Conservation (phyloP, 2,329 filamentous ascomycete genomes). For the Aspergillus neotritici region DNA sequence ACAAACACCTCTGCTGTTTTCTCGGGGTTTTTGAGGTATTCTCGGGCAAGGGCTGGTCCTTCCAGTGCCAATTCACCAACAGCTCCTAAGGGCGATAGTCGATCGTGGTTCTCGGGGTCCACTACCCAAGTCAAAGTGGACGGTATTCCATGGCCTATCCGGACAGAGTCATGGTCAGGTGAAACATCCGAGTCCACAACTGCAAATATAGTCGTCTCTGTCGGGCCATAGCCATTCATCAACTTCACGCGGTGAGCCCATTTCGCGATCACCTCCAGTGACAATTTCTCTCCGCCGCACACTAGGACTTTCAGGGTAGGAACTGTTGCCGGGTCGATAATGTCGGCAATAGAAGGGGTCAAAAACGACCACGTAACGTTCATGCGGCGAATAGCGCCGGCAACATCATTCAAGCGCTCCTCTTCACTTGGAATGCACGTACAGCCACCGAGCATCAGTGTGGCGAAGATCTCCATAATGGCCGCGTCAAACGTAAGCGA, state of each 20-base stretch:
- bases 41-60: slow-evolving; percentile 35
- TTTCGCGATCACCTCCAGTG: slow-evolving; percentile 60
- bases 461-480: slow-evolving; percentile 36
- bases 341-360: slow-evolving; percentile 42
- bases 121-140: slow-evolving; percentile 29
- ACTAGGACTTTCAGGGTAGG: slow-evolving; percentile 41
- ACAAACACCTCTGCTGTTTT: slow-evolving; percentile 29
- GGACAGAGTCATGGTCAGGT: slow-evolving; percentile 16
- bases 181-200: slow-evolving; percentile 25
- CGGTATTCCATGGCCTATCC: slow-evolving; percentile 19
- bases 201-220: slow-evolving; percentile 32
- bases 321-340: slow-evolving; percentile 36
- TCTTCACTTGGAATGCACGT: slow-evolving; percentile 45
- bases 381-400: slow-evolving; percentile 45
- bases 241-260: slow-evolving; percentile 54
- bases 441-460: slow-evolving; percentile 40
- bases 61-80: slow-evolving; percentile 33
- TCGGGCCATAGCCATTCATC: slow-evolving; percentile 36
- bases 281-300: slow-evolving; percentile 57
- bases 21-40: slow-evolving; percentile 34
- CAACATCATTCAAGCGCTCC: slow-evolving; percentile 45
- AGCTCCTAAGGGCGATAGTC: slow-evolving; percentile 33
- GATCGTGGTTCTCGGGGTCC: slow-evolving; percentile 26
- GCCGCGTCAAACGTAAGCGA: slow-evolving; percentile 45
- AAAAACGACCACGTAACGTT: slow-evolving; percentile 44